Evolutionary conservation across 1,284 basidiomycete genomes (phyloP).

Genomic region (Pascua sp.): DNA sequence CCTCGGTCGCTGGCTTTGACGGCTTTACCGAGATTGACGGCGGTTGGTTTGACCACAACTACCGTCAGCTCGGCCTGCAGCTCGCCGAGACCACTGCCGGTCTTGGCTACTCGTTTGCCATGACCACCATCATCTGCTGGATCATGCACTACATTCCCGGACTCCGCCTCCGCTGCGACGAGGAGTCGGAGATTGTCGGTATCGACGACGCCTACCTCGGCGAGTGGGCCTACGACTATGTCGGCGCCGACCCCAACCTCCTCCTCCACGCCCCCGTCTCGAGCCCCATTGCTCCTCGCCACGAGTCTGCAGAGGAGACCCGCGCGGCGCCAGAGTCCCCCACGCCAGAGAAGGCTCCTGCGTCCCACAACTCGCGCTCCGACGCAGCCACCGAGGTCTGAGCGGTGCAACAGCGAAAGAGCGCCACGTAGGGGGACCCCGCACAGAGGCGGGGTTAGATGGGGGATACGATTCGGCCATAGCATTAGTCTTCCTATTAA

Average conservation of each 20-base stretch:
- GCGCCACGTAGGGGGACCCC: too few relatives aligned
- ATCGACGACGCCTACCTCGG: constrained; percentile 93
- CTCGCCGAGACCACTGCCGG: constrained; percentile 55
- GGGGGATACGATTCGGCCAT: too few relatives aligned
- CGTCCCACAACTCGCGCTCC: too few relatives aligned
- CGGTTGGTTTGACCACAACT: constrained; percentile 81
- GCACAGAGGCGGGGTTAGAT: too few relatives aligned
- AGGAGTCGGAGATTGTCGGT: constrained; percentile 86
- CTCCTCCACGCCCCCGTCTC: constrained; percentile 8
- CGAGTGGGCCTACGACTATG: constrained; percentile 87
- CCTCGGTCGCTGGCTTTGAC: constrained; percentile 78
- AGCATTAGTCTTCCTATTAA: too few relatives aligned
- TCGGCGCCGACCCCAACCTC: constrained; percentile 60
- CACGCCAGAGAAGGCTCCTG: background rate
- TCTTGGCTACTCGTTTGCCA: constrained; percentile 71
- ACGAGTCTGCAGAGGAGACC: constrained; percentile 2
- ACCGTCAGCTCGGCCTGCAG: constrained; percentile 78
- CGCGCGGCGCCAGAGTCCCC: background rate
- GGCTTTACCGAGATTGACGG: constrained; percentile 69
- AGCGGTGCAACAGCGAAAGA: too few relatives aligned
- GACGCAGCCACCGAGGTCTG: too few relatives aligned
- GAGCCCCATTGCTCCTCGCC: background rate
- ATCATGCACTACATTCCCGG: constrained; percentile 89
- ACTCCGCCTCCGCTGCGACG: constrained; percentile 69
- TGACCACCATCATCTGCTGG: constrained; percentile 86